phyloP scores from a whole-genome alignment of 495 filamentous ascomycete genomes.

The Trichoderma virens region DNA sequence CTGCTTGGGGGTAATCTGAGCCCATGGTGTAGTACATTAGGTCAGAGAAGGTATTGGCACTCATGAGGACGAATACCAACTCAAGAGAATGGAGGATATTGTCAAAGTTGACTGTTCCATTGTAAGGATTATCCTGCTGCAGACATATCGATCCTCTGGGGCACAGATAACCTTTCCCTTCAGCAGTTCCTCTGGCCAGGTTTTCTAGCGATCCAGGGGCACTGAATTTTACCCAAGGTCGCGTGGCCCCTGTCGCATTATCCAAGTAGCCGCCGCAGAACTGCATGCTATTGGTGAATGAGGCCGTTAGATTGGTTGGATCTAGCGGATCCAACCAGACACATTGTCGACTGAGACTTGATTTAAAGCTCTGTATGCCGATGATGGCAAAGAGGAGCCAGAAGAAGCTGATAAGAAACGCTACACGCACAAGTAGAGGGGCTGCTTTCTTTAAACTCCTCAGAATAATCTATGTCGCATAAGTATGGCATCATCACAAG shows the following conservation, averaged over 20 bases:
- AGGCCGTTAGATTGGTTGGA: constrained; percentile 31
- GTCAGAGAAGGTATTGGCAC: constrained; percentile 91
- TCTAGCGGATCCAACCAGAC: constrained; percentile 66
- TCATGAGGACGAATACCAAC: constrained; percentile 98
- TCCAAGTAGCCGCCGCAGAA: constrained; percentile 83
- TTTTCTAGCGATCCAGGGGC: constrained; percentile 21
- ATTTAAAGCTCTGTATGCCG: constrained; percentile 96
- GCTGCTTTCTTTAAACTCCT: constrained; percentile 93
- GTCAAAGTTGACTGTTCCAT: constrained; percentile 86
- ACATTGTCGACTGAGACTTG: constrained; percentile 79
- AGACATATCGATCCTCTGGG: constrained; percentile 76
- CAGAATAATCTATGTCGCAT: constrained; percentile 61
- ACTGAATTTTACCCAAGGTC: constrained; percentile 55
- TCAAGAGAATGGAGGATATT: constrained; percentile 87
- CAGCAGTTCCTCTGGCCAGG: constrained; percentile 33
- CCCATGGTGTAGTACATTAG: constrained; percentile 87
- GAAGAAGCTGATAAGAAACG: constrained; percentile 94
- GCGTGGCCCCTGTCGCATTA: constrained; percentile 42
- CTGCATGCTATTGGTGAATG: constrained; percentile 51
- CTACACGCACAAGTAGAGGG: constrained; percentile 87
- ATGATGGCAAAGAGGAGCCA: constrained; percentile 98
- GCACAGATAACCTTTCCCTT: constrained; percentile 85
- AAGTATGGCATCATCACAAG: constrained; percentile 18
- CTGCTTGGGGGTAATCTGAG: constrained; percentile 80
- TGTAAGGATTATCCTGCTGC: constrained; percentile 70